phyloP scores from a whole-genome alignment of 352 stramenopile species.

The Phytophthora idaei region DNA sequence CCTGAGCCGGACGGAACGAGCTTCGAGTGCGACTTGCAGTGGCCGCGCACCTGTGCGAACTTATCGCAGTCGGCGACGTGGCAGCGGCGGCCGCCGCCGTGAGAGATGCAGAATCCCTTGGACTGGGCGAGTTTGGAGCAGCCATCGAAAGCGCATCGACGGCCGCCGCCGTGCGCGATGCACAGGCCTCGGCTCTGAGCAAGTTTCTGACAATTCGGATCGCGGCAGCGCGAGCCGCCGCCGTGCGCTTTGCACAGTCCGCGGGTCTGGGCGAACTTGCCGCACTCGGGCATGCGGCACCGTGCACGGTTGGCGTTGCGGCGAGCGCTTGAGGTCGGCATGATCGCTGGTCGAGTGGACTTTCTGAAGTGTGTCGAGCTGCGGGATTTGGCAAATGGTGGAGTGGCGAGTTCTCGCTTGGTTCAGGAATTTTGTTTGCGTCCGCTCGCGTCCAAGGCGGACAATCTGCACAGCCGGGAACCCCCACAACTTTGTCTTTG shows the following conservation, averaged over 20 bases:
- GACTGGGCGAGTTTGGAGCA: slow-evolving; percentile 78
- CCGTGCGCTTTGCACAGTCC: slow-evolving; percentile 84
- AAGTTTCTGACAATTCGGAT: slow-evolving; percentile 74
- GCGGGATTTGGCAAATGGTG: slow-evolving; percentile 31
- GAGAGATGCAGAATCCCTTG: slow-evolving; percentile 84
- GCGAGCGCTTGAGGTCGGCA: slow-evolving; percentile 35
- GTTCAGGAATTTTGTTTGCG: slow-evolving; percentile 37
- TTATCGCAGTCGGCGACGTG: slow-evolving; percentile 75
- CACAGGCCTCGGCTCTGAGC: slow-evolving; percentile 77
- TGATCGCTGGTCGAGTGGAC: slow-evolving; percentile 21
- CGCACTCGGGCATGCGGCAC: slow-evolving; percentile 67
- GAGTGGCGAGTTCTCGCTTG: slow-evolving; percentile 15
- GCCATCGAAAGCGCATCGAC: slow-evolving; percentile 66
- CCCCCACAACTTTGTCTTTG: slow-evolving; percentile 22
- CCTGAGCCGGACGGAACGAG: slow-evolving; percentile 30
- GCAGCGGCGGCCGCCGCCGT: slow-evolving; percentile 74
- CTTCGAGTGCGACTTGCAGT: slow-evolving; percentile 86
- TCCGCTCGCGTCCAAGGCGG: slow-evolving; percentile 19
- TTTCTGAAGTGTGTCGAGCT: slow-evolving; percentile 18
- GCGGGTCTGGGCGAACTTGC: slow-evolving; percentile 81
- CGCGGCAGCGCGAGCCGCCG: slow-evolving; percentile 77
- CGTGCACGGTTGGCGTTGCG: slow-evolving; percentile 72
- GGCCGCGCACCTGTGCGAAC: slow-evolving; percentile 82
- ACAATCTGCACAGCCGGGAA: slow-evolving; percentile 20
- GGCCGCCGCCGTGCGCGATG: slow-evolving; percentile 76